Evolutionary conservation across 2,329 filamentous ascomycete species (phyloP).

Genomic region (Trichoderma sp.): DNA sequence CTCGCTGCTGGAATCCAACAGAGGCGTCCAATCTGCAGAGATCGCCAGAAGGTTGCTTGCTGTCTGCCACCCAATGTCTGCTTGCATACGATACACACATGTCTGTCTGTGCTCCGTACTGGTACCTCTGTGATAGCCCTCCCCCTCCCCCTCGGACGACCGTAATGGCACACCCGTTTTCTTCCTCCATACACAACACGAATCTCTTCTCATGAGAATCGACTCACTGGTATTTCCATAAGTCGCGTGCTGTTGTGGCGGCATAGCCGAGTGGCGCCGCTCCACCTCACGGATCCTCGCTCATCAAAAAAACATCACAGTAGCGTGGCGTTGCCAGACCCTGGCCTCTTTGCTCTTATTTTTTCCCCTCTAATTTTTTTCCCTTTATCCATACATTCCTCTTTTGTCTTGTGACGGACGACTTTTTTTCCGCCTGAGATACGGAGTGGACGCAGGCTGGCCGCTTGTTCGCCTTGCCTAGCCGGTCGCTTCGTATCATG

Average conservation of each 20-base stretch:
- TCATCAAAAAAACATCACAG: background rate
- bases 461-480: background rate
- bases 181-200: background rate
- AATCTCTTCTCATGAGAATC: background rate
- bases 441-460: background rate
- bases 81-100: no score
- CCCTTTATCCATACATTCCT: background rate
- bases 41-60: background rate
- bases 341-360: conserved; percentile 1
- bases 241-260: conserved; percentile 18
- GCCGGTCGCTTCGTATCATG: background rate
- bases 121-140: background rate
- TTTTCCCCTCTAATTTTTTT: background rate
- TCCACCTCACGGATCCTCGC: conserved; percentile 15
- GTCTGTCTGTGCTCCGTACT: background rate
- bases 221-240: background rate
- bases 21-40: background rate
- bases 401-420: conserved; percentile 1
- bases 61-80: background rate
- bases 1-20: background rate
- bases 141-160: background rate
- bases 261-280: conserved; percentile 16
- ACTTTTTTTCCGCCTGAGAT: background rate
- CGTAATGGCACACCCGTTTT: background rate
- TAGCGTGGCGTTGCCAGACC: background rate